A percentile compares a stretch with the other conserved stretches of the same genome.
phyloP scores from a whole-genome alignment of 2,329 filamentous ascomycete species.

The Cytospora leucostoma region DNA sequence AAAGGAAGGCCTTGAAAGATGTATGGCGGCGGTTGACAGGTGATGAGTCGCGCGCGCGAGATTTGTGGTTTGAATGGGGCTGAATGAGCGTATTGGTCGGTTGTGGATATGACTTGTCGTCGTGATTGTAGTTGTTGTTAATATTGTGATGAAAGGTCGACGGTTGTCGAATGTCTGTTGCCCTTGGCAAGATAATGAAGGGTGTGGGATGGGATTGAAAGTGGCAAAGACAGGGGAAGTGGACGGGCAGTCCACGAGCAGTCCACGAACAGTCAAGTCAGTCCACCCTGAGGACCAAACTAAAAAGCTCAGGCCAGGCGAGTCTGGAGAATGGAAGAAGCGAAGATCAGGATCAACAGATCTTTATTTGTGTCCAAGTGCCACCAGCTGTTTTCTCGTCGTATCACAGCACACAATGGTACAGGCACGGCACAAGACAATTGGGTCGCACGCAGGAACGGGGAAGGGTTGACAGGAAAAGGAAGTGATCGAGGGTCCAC shows the following conservation, averaged over 20 bases:
- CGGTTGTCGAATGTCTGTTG: slow-evolving; percentile 3
- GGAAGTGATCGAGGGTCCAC: slow-evolving; percentile 18
- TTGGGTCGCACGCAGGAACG: background rate
- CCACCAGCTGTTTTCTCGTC: slow-evolving; percentile 13
- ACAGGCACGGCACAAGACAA: slow-evolving; percentile 10
- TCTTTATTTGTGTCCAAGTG: slow-evolving; percentile 14
- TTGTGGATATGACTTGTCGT: background rate
- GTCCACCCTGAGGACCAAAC: background rate
- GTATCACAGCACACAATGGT: slow-evolving; percentile 4
- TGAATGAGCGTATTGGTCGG: slow-evolving; percentile 3
- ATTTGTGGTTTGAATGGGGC: background rate
- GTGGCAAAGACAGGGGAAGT: background rate
- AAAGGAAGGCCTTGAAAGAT: background rate
- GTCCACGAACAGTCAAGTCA: background rate
- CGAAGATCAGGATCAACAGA: slow-evolving; percentile 26
- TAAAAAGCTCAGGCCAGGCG: slow-evolving; percentile 11
- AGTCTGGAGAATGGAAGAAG: background rate
- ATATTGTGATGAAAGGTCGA: slow-evolving; percentile 1
- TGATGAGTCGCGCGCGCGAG: background rate
- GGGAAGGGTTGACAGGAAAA: background rate
- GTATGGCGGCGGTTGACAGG: slow-evolving; percentile 9
- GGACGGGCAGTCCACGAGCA: background rate
- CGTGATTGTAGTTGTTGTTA: background rate
- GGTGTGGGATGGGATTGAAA: background rate
- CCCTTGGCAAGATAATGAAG: slow-evolving; percentile 2